phyloP scores from a whole-genome alignment of 2,329 filamentous ascomycete species.

The Xylaria sp. region DNA sequence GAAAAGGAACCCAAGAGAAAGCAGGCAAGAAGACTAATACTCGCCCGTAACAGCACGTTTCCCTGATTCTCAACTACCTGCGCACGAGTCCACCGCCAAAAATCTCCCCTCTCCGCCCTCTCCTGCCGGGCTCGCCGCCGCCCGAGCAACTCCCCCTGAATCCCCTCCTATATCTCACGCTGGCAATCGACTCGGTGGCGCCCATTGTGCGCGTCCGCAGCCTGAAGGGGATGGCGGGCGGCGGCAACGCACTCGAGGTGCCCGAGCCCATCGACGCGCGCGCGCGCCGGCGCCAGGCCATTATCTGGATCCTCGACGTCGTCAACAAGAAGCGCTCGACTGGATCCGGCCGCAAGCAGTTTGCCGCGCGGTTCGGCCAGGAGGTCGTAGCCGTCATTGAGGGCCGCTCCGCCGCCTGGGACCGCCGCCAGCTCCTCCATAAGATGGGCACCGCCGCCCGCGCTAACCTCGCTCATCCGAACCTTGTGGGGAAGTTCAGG shows the following conservation, averaged over 20 bases:
- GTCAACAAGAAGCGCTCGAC: conserved; percentile 77
- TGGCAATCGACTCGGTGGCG: conserved; percentile 91
- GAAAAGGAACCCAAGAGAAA: background rate
- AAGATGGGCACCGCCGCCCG: conserved; percentile 79
- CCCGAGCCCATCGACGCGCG: conserved; percentile 77
- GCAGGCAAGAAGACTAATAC: conserved; percentile 1
- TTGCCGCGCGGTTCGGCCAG: conserved; percentile 79
- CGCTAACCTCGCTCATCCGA: conserved; percentile 66
- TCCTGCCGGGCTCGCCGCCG: conserved; percentile 78
- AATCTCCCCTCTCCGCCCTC: conserved; percentile 70
- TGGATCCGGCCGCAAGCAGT: conserved; percentile 72
- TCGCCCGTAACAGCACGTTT: conserved; percentile 70
- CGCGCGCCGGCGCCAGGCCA: conserved; percentile 77
- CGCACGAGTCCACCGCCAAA: conserved; percentile 83
- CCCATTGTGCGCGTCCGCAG: conserved; percentile 82
- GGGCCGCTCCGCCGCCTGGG: conserved; percentile 84
- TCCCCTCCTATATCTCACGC: conserved; percentile 84
- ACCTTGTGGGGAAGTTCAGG: conserved; percentile 39
- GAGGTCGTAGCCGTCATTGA: conserved; percentile 89
- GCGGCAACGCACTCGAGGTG: conserved; percentile 82
- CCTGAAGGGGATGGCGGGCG: conserved; percentile 80
- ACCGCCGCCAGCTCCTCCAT: conserved; percentile 77
- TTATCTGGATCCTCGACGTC: conserved; percentile 88
- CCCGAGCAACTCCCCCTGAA: conserved; percentile 82
- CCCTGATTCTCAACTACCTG: conserved; percentile 79